Evolutionary conservation across 2,329 filamentous ascomycete genomes (phyloP), one percentile per base, ranked within the genome.

Genomic region (Xylariaceae sp.): DNA sequence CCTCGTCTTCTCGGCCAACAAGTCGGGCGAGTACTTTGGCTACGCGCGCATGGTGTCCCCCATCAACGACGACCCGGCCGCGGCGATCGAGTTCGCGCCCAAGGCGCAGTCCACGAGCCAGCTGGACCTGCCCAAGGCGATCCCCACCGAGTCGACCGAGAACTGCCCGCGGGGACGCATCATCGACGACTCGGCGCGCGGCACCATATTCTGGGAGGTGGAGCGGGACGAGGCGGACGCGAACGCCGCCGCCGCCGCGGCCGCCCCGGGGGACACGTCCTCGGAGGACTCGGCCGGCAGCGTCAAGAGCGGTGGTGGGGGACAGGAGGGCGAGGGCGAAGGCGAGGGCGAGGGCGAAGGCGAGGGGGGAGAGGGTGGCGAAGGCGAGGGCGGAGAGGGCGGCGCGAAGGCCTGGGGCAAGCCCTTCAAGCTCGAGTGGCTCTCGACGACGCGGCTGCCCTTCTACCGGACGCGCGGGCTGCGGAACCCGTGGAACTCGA

Each of bases 181-280:
- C 38, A 90, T 95, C 29, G 87, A 94, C 50, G 90, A 96, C 55
- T 89, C 85, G 4, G 83, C 86, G 1, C 75, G 90, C n/a, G 90
- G 90, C 0, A 95, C 89, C 0, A 94, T 95, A 25, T 96, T 96
- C 51, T 96, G 90, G 90, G 90, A 96, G 57, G 80, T 81, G 5
- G 81, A 90, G 31, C 59, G 68, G 19, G 74, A 75, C 1, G 77
- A 78, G 2, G 51, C 55, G 9, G 63, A 64, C 13, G 53, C 50
- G 9, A 52, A 53, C 5, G 53, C 51, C 5, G n/a, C n/a, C n/a
- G n/a, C n/a, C n/a, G n/a, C n/a, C n/a, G n/a, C n/a, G n/a, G n/a
- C n/a, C n/a, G n/a, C n/a, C n/a, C n/a, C n/a, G n/a, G n/a, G n/a
- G n/a, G 55, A 59, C 13, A 37, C 41, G 1, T 52, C 56, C 8